Base-by-base conservation (phyloP, 2,329 filamentous ascomycete genomes). In the Pseudogymnoascus verrucosus region DNA sequence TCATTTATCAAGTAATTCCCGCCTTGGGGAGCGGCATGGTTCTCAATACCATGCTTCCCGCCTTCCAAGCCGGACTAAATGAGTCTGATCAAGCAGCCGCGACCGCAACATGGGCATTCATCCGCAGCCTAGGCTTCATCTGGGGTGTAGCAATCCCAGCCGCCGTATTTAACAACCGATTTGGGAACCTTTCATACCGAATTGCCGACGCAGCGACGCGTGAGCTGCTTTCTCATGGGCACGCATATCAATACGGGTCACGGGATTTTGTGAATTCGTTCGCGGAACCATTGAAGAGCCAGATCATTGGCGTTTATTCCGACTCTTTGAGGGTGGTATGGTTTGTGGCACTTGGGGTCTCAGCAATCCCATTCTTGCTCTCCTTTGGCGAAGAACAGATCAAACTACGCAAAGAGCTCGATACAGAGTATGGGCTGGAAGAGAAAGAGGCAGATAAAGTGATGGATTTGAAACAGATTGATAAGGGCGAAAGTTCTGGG, bases 71-170 rank as follows among this genome's bases (percentile, higher is more conserved):
- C 0, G 66, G 71, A 0, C 66, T 79, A 1, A 39, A 69, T 0
- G 77, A 79, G 7, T 65, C 65, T 1, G 76, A 81, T 61, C 69
- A 71, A 0, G 47, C 47, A 28, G 47, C 47, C 47, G 47, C 47
- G 31, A 54, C 47, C 8, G 47, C 47, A 11, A 31, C 47, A n/a
- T 54, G 47, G 47, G 7, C 47, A 16, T 54, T 54, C 64, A 69
- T 79, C 65, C 76, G 79, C 51, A 76, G 71, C 62, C 76, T 82
- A 16, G 80, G 80, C 4, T 69, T 74, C 21, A 75, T 77, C 5
- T 77, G 80, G 68, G 80, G 78, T 14, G 59, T 61, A 5, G 39
- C 39, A 23, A 61, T 37, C 39, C 59, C 59, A 23, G 59, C 59
- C n/a, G 59, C 59, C 31, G 23, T 61, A 4, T 61, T 61, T 10